Evolutionary conservation across 192 early-diverging fungal genomes (phyloP).

Genomic region (Allomyces macrogynus): DNA sequence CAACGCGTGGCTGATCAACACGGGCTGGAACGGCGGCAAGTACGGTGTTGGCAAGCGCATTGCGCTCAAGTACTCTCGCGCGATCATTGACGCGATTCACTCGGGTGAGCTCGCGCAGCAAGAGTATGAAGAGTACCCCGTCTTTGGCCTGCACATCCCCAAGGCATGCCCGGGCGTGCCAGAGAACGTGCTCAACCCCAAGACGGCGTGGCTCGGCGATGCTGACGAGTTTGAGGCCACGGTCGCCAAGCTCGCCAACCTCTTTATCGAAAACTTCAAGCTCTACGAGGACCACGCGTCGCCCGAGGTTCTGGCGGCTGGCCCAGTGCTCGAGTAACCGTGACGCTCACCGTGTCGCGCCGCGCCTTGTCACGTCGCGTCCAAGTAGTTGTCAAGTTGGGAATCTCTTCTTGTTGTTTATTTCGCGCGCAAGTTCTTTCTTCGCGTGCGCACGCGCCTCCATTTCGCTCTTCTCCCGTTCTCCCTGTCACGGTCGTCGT

Average conservation of each 20-base stretch:
- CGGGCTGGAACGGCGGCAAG: too few species aligned
- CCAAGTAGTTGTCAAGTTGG: too few species aligned
- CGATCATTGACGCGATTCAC: conserved; percentile 96
- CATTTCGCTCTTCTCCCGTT: too few species aligned
- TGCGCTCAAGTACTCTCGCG: conserved; percentile 87
- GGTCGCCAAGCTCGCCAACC: conserved; percentile 49
- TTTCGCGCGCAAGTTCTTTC: too few species aligned
- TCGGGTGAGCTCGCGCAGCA: conserved; percentile 67
- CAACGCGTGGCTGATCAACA: conserved; percentile 80
- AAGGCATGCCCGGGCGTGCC: conserved; percentile 60
- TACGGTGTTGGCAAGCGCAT: conserved; percentile 81
- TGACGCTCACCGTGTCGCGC: too few species aligned
- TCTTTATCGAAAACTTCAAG: conserved; percentile 86
- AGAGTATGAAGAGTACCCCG: conserved; percentile 64
- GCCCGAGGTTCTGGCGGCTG: conserved; percentile 42
- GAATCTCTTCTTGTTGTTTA: too few species aligned
- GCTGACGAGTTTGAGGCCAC: conserved; percentile 40
- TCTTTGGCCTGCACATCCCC: conserved; percentile 78
- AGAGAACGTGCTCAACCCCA: conserved; percentile 64
- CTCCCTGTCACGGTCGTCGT: too few species aligned
- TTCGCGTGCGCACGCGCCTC: too few species aligned
- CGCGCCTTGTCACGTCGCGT: too few species aligned
- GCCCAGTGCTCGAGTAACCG: conserved; percentile 12
- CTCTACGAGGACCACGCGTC: conserved; percentile 58
- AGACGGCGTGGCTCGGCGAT: conserved; percentile 64